A percentile compares a stretch with the other conserved stretches of the same genome.
Evolutionary conservation across 202 grass and related monocot species (phyloP).

Genomic region (Saccharum hybrid): DNA sequence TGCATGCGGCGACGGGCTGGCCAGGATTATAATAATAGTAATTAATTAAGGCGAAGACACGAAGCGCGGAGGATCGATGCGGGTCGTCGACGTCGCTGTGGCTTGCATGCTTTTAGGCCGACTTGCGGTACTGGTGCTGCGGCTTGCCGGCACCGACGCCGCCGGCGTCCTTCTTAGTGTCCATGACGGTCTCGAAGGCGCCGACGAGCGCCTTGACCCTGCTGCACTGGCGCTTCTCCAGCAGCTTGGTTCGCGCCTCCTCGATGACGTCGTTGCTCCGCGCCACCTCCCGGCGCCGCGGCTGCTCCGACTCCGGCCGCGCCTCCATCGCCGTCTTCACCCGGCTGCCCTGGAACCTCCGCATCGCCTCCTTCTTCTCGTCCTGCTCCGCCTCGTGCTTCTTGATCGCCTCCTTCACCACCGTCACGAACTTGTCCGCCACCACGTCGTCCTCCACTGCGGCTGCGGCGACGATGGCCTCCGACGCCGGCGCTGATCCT

Average conservation of each 20-base stretch:
- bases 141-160: conserved; percentile 8
- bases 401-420: conserved; percentile 36
- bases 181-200: conserved; percentile 91
- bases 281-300: conserved; percentile 50
- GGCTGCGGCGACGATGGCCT: background rate
- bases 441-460: background rate
- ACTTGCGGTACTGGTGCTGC: background rate
- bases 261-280: conserved; percentile 85
- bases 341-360: conserved; percentile 40
- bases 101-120: background rate
- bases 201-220: conserved; percentile 81
- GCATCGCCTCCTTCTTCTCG: background rate
- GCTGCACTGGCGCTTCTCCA: conserved; percentile 68
- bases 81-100: background rate
- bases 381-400: background rate
- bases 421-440: conserved; percentile 36
- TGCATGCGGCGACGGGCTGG: background rate
- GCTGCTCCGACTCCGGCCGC: conserved; percentile 27
- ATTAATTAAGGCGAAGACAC: background rate
- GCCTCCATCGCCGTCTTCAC: conserved; percentile 55
- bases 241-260: conserved; percentile 73
- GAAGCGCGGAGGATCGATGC: background rate
- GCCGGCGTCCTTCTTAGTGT: background rate
- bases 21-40: background rate
- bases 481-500: background rate